Percentiles rank a stretch among this genome's conserved stretches.
Conservation (phyloP, 2,329 filamentous ascomycete species). For the Ophiostoma quercus region DNA sequence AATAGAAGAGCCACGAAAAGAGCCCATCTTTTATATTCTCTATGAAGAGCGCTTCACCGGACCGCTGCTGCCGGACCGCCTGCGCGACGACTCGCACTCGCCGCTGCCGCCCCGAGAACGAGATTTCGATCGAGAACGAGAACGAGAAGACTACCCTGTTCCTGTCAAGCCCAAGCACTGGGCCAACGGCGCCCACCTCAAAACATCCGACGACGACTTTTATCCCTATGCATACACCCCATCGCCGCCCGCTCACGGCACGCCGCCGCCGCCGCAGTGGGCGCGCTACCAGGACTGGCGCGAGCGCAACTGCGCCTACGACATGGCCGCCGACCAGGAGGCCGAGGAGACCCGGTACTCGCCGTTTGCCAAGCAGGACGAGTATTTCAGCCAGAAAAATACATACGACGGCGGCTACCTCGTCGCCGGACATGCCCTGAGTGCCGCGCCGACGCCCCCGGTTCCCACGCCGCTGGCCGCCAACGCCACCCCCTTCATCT, state of each 20-base stretch:
- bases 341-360: not conserved
- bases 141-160: no score
- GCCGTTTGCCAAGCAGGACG: not conserved
- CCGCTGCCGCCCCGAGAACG: not conserved
- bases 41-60: slow-evolving; percentile 17
- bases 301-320: slow-evolving; percentile 11
- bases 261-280: not conserved
- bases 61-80: not conserved
- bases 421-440: not conserved
- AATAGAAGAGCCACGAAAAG: not conserved
- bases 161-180: slow-evolving; percentile 7
- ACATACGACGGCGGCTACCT: not conserved
- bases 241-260: not conserved
- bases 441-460: no score
- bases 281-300: slow-evolving; percentile 8
- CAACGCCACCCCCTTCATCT: slow-evolving; percentile 34
- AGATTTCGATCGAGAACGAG: no score
- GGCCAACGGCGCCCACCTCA: slow-evolving; percentile 23
- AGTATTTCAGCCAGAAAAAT: no score
- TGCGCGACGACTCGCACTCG: slow-evolving; percentile 8
- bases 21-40: slow-evolving; percentile 19
- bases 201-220: not conserved
- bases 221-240: not conserved
- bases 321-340: slow-evolving; percentile 14
- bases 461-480: not conserved